Conservation (phyloP, 2,329 filamentous ascomycete species). For the Fonsecaea nubica region DNA sequence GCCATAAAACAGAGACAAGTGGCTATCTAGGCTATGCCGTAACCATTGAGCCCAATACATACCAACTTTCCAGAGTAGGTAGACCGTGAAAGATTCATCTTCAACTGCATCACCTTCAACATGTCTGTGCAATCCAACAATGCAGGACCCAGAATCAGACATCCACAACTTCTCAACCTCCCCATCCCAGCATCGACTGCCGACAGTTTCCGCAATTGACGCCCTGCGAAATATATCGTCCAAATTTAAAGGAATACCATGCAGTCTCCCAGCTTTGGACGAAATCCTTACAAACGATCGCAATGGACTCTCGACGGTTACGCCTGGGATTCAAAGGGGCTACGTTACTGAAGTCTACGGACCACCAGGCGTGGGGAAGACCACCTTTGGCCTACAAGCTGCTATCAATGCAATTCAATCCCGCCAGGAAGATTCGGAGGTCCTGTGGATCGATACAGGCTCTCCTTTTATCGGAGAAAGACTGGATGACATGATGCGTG, state of each 20-base stretch:
- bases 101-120: background rate
- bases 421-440: slow-evolving; percentile 57
- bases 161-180: slow-evolving; percentile 62
- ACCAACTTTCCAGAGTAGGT: background rate
- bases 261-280: slow-evolving; percentile 63
- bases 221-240: slow-evolving; percentile 57
- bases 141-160: slow-evolving; percentile 62
- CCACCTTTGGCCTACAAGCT: slow-evolving; percentile 75
- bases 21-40: background rate
- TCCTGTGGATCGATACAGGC: slow-evolving; percentile 75
- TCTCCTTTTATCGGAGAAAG: slow-evolving; percentile 57
- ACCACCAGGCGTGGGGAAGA: slow-evolving; percentile 85
- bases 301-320: slow-evolving; percentile 13
- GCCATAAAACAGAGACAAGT: background rate
- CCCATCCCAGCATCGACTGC: slow-evolving; percentile 64
- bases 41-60: background rate
- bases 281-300: slow-evolving; percentile 45
- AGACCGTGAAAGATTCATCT: background rate
- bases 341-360: slow-evolving; percentile 88
- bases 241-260: slow-evolving; percentile 55
- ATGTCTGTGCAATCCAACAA: slow-evolving; percentile 46
- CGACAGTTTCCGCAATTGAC: slow-evolving; percentile 77
- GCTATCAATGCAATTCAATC: slow-evolving; percentile 67
- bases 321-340: slow-evolving; percentile 59
- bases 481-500: slow-evolving; percentile 55